Evolutionary conservation across 352 stramenopile genomes (phyloP), one percentile per base, ranked within the genome.

Genomic region (Phytopythium mirpurense): DNA sequence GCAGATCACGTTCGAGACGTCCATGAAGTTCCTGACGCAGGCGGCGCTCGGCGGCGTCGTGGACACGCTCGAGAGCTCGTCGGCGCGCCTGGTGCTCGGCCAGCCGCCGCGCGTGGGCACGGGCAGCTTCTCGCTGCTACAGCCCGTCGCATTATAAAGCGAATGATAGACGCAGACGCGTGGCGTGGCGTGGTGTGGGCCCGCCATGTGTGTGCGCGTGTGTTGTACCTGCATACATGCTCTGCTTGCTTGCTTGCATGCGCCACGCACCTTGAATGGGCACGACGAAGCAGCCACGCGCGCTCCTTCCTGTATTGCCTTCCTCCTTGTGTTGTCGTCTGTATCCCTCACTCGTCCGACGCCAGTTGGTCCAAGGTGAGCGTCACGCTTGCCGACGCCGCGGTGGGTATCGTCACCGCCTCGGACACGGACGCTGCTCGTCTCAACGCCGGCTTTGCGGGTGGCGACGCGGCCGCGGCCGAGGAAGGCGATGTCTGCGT

Each of bases 1-100:
- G 65, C 96, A 99, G 75, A 99, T 99, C 88, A 99, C 95, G 72
- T 99, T 99, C 73, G 98, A 99, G 78, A 99, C 97, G 36, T 99
- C 97, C 26, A 97, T 97, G 60, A 95, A 97, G 36, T 99, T 99
- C 70, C 77, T 99, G 55, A 98, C 94, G 11, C 78, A 98, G 54
- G 96, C 97, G 23, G 96, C 97, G 41, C 61, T 99, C 15, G 83
- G 90, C 46, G 83, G 85, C 24, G 65, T 93, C 15, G 80, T 75
- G 53, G 96, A 99, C 65, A 67, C 81, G 41, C 78, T 99, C 43
- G 86, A 96, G 57, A 96, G 86, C 56, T 93, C 96, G 27, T 98
- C 95, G 56, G 90, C 93, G 19, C 96, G 95, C 26, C 88, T 99
- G 62, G 95, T 99, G 29, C 65, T 98, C 18, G 96, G 96, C 35